Evolutionary conservation across 2,329 filamentous ascomycete genomes (phyloP).

Genomic region (Alternaria angustiovoidea): DNA sequence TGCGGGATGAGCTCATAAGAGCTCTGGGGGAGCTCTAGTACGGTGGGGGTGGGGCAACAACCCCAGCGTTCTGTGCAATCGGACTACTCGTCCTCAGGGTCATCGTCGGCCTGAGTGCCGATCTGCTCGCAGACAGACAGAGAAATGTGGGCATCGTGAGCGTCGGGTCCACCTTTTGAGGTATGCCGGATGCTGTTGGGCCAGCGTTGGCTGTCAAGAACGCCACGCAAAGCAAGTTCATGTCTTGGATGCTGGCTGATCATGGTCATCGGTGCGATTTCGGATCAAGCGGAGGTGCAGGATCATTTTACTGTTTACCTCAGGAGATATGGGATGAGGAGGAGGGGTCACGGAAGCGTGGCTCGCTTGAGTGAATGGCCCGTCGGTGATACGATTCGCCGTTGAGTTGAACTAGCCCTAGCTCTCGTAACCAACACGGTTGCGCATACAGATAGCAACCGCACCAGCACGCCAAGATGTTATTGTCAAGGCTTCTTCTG

Average conservation of each 20-base stretch:
- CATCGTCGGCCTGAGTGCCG: conserved; percentile 28
- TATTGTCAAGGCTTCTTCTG: conserved; percentile 45
- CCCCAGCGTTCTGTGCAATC: conserved; percentile 30
- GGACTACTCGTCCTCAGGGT: conserved; percentile 20
- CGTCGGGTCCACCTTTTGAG: conserved; percentile 42
- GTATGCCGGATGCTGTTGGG: conserved; percentile 28
- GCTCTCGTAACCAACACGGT: conserved; percentile 19
- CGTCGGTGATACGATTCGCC: conserved; percentile 27
- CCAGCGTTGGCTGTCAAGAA: conserved; percentile 22
- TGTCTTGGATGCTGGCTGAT: conserved; percentile 15
- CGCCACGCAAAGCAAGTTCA: conserved; percentile 33
- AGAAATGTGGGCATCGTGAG: conserved; percentile 44
- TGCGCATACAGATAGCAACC: conserved; percentile 9
- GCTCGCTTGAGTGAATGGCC: conserved; percentile 14
- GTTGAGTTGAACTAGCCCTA: conserved; percentile 11
- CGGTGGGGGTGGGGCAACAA: conserved; percentile 47
- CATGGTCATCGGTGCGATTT: conserved; percentile 10
- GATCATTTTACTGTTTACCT: conserved; percentile 3
- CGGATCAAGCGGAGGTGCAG: conserved; percentile 15
- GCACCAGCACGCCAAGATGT: conserved; percentile 42
- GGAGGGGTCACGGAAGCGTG: not conserved
- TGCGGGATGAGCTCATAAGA: conserved; percentile 50
- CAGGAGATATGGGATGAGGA: conserved; percentile 1
- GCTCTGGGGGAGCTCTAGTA: conserved; percentile 37
- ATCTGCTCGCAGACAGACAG: conserved; percentile 27